Conservation (phyloP, 2,329 filamentous ascomycete genomes). For the Teratosphaeriaceae sp. region DNA sequence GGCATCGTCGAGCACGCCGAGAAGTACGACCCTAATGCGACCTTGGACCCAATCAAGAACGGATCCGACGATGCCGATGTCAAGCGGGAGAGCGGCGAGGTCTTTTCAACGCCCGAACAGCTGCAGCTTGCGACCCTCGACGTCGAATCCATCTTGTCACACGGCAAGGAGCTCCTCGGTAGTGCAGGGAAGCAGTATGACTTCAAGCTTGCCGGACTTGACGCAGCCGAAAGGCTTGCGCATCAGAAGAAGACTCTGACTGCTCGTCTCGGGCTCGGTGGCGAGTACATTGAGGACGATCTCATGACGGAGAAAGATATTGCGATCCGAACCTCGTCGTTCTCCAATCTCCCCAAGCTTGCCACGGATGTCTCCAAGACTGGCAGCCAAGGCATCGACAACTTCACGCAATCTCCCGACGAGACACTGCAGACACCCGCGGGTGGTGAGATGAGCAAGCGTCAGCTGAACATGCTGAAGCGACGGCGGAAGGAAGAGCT, state of each 20-base stretch:
- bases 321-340: slow-evolving; percentile 35
- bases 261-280: slow-evolving; percentile 74
- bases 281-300: slow-evolving; percentile 79
- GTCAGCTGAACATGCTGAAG: slow-evolving; percentile 91
- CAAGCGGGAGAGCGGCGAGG: slow-evolving; percentile 50
- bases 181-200: slow-evolving; percentile 78
- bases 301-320: slow-evolving; percentile 63
- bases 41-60: slow-evolving; percentile 24
- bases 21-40: slow-evolving; percentile 68
- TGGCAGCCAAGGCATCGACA: slow-evolving; percentile 13
- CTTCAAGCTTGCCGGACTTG: slow-evolving; percentile 72
- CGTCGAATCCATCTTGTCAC: slow-evolving; percentile 69
- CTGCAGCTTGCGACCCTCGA: slow-evolving; percentile 71
- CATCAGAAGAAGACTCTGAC: slow-evolving; percentile 86
- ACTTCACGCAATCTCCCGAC: slow-evolving; percentile 25
- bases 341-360: slow-evolving; percentile 39
- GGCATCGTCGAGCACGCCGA: slow-evolving; percentile 89
- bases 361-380: slow-evolving; percentile 47
- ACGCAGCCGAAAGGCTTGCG: slow-evolving; percentile 70
- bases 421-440: slow-evolving; percentile 24
- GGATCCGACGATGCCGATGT: slow-evolving; percentile 34
- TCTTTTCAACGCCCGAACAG: slow-evolving; percentile 40
- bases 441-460: slow-evolving; percentile 65
- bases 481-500: slow-evolving; percentile 87
- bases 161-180: slow-evolving; percentile 76